Conservation (phyloP, 176 grass and related monocot genomes). For the Neostapfia colusana region DNA sequence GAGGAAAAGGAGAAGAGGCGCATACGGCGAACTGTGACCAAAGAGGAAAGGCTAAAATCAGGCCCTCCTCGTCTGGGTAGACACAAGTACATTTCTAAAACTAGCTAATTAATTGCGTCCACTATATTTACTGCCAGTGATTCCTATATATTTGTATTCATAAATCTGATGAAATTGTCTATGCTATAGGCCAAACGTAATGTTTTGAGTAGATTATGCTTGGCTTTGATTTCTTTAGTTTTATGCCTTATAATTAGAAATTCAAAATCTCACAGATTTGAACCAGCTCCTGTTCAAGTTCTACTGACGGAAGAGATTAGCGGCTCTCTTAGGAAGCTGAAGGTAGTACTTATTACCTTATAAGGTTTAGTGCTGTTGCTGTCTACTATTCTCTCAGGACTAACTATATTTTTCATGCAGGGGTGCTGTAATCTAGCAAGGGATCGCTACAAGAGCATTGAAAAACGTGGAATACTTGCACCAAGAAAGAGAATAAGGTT, state of each 20-base stretch:
- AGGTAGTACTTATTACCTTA: constrained; percentile 43
- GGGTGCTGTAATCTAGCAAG: constrained; percentile 55
- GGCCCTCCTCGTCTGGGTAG: constrained; percentile 86
- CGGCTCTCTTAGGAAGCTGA: constrained; percentile 90
- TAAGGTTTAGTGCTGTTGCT: neutral
- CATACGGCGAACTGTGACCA: constrained; percentile 54
- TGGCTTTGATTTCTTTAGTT: neutral
- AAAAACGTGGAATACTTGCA: constrained; percentile 57
- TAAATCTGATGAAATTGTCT: neutral
- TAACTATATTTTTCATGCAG: constrained; percentile 31
- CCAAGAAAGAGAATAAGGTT: constrained; percentile 55
- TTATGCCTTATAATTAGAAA: constrained; percentile 25
- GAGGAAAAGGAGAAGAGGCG: constrained; percentile 75
- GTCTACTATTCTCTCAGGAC: neutral
- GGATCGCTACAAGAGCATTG: constrained; percentile 63
- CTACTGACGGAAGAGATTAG: constrained; percentile 96
- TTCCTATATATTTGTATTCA: neutral
- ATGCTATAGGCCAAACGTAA: neutral
- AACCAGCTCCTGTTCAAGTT: constrained; percentile 88
- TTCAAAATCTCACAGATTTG: constrained; percentile 62
- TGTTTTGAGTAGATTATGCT: neutral
- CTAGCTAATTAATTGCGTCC: neutral
- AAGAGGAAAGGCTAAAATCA: constrained; percentile 71
- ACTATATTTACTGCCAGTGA: neutral
- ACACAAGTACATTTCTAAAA: constrained; percentile 62